Conservation (phyloP, 2,329 filamentous ascomycete species). For the Fusarium robinianum region DNA sequence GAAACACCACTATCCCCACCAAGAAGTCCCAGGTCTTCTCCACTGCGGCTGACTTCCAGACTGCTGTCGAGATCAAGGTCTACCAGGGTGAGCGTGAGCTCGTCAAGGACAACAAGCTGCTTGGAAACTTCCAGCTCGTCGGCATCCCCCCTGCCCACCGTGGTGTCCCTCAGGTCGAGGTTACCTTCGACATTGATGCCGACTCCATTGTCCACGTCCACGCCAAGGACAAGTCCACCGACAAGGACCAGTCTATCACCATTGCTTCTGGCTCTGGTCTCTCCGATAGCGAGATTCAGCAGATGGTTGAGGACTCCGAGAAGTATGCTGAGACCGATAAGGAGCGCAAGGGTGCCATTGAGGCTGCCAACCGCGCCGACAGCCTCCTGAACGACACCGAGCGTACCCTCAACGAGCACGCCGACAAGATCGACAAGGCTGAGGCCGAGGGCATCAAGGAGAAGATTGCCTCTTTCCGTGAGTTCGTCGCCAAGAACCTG, state of each 20-base stretch:
- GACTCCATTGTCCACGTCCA: constrained; percentile 98
- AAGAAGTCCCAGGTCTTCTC: constrained; percentile 99
- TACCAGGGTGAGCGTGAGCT: constrained; percentile 99
- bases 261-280: constrained; percentile 98
- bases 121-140: constrained; percentile 99
- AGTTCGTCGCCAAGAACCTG: constrained; percentile 93
- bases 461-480: constrained; percentile 85
- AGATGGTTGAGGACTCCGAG: constrained; percentile 98
- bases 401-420: constrained; percentile 95
- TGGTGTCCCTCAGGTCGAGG: constrained; percentile 94
- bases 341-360: constrained; percentile 93
- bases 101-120: constrained; percentile 96
- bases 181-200: constrained; percentile 98
- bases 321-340: constrained; percentile 94
- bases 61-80: constrained; percentile 98
- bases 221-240: constrained; percentile 98
- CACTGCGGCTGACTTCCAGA: constrained; percentile 97
- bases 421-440: constrained; percentile 94
- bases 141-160: constrained; percentile 95
- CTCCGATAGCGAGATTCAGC: constrained; percentile 90
- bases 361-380: constrained; percentile 96
- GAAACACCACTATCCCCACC: constrained; percentile 98
- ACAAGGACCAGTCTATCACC: constrained; percentile 99
- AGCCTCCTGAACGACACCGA: constrained; percentile 96
- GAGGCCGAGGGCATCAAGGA: constrained; percentile 92